These are phyloP conservation scores for Seiridium unicorne DNA, from an alignment of 2,329 filamentous ascomycete genomes.

Conservation along the genomic window DNA sequence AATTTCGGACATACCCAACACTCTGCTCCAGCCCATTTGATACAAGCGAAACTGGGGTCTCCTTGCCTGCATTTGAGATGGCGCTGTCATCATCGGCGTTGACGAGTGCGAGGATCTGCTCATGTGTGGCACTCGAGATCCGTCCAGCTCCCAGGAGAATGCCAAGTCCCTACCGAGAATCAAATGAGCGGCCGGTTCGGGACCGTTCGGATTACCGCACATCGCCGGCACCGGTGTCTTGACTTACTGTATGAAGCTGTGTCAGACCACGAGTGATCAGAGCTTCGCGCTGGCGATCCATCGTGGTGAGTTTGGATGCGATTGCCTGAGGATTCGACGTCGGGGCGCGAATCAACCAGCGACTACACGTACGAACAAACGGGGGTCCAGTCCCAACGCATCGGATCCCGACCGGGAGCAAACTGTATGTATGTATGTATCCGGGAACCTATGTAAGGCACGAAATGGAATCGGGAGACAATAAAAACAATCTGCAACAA, in stretches of 20 bases:
- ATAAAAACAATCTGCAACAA: too few relatives aligned
- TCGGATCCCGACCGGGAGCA: too few relatives aligned
- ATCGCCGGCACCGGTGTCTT: not conserved
- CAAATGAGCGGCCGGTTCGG: not conserved
- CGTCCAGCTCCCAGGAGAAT: slow-evolving; percentile 19
- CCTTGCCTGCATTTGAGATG: not conserved
- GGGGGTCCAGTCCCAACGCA: too few relatives aligned
- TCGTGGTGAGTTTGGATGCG: not conserved
- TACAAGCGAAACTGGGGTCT: not conserved
- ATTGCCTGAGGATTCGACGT: too few relatives aligned
- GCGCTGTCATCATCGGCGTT: slow-evolving; percentile 7
- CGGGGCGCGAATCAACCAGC: too few relatives aligned
- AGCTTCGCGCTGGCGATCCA: not conserved
- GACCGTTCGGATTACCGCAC: not conserved
- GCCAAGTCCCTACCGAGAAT: slow-evolving; percentile 22
- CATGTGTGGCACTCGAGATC: slow-evolving; percentile 15
- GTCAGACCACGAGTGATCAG: not conserved
- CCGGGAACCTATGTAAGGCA: too few relatives aligned
- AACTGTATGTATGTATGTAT: too few relatives aligned
- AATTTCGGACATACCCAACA: not conserved
- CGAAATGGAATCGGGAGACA: too few relatives aligned
- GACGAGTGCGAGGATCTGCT: slow-evolving; percentile 15
- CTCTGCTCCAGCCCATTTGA: not conserved
- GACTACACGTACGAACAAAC: too few relatives aligned
- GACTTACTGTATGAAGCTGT: slow-evolving; percentile 1